A percentile compares a stretch with the other conserved stretches of the same genome.
phyloP scores from a whole-genome alignment of 495 filamentous ascomycete species.

The Aspergillus egyptiacus region DNA sequence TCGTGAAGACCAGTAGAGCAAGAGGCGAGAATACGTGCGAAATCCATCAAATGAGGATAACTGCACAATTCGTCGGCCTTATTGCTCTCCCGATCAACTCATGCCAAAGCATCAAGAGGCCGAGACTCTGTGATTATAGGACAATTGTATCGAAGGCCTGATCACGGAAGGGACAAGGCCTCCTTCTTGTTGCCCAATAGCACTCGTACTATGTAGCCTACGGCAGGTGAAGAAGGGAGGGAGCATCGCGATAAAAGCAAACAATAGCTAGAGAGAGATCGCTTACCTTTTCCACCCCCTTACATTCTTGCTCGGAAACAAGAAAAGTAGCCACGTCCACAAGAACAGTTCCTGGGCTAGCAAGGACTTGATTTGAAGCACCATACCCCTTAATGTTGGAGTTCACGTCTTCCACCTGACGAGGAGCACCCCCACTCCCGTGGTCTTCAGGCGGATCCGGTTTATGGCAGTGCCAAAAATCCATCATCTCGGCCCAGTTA shows the following conservation, averaged over 20 bases:
- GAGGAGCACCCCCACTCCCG: constrained; percentile 21
- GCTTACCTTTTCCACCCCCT: constrained; percentile 55
- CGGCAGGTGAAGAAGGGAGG: neutral
- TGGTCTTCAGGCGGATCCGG: constrained; percentile 49
- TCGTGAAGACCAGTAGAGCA: constrained; percentile 12
- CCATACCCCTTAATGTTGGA: constrained; percentile 65
- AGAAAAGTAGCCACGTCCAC: constrained; percentile 76
- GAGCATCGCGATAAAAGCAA: constrained; percentile 15
- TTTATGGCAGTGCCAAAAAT: constrained; percentile 99
- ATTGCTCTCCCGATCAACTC: constrained; percentile 5
- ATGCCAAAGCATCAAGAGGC: constrained; percentile 16
- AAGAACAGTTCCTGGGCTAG: constrained; percentile 60
- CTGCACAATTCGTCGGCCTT: constrained; percentile 19
- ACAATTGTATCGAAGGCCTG: constrained; percentile 88
- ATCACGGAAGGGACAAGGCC: constrained; percentile 51
- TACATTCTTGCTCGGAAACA: constrained; percentile 58
- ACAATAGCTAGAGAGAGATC: constrained; percentile 10
- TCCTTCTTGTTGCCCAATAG: constrained; percentile 81
- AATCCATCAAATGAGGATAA: constrained; percentile 45
- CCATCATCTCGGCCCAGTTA: constrained; percentile 99
- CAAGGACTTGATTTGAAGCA: constrained; percentile 61
- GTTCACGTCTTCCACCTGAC: constrained; percentile 32
- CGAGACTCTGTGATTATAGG: constrained; percentile 52
- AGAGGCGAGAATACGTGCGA: constrained; percentile 41
- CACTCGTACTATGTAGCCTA: neutral